Evolutionary conservation across 805 yeast species (phyloP), one percentile per base, ranked within the genome.

Genomic region (Diddensiella caesifluorescens): DNA sequence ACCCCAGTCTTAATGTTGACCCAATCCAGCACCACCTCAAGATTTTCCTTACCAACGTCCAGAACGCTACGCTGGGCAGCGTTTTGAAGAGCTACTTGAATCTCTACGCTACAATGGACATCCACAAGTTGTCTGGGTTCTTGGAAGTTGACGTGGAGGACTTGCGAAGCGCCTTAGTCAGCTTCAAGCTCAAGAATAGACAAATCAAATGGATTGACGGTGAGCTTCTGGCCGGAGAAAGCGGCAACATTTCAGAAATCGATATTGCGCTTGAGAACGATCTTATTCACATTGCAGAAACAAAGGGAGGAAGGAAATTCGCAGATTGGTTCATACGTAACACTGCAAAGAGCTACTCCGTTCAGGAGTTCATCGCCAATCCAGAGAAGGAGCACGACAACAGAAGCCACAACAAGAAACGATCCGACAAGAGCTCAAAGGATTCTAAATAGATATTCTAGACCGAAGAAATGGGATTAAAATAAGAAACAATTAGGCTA

Each of bases 281-380:
- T 42, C 46, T 67, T 34, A 61, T 71, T 41, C 67, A 68, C 47
- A 69, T 71, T 36, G 62, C 70, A 39, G 74, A 71, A 54, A 59
- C 66, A 35, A 69, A 69, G 51, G 61, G 62, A 27, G 70, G 70
- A 15, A 60, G 74, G 48, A 67, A 66, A 55, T 71, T 67, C 49
- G 70, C 71, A 32, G 74, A 72, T 50, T 71, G 75, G 76, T 71
- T 71, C 45, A 58, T 71, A 37, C 64, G 75, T 52, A 71, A 71
- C 59, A 65, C 72, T 22, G 55, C 56, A 45, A 71, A 68, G 59
- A 69, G 70, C 57, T 67, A 68, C 44, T 58, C 61, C 35, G 68
- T 66, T n/a, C 73, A 68, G 52, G 75, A 71, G 36, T 54, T 45
- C 38, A 63, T 65, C 43, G 53, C 53, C 45, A 56, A 57, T 34